These are phyloP conservation scores for Penicillium sp. DNA, from an alignment of 2,329 filamentous ascomycete species.

Conservation along the genomic window DNA sequence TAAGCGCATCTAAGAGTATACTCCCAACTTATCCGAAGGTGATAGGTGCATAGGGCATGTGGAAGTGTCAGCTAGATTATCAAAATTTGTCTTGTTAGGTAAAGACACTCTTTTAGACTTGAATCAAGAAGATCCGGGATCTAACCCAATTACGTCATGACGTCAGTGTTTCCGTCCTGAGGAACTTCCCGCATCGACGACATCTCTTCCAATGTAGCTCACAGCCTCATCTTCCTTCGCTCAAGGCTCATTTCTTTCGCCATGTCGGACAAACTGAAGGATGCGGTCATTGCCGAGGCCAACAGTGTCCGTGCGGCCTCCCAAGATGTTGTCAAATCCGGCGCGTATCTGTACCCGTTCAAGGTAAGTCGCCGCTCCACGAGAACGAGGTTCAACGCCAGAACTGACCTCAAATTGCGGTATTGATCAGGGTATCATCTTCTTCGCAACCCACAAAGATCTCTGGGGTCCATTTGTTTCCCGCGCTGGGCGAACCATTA, in stretches of 20 bases:
- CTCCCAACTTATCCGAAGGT: no score
- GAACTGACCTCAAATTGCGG: background rate
- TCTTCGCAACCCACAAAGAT: constrained; percentile 56
- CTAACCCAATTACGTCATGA: background rate
- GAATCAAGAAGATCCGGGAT: background rate
- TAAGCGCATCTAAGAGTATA: no score
- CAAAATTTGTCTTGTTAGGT: no score
- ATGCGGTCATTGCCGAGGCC: constrained; percentile 66
- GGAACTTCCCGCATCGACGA: background rate
- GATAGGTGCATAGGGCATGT: no score
- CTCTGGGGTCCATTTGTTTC: constrained; percentile 60
- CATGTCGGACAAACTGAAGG: constrained; percentile 54
- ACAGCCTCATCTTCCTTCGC: background rate
- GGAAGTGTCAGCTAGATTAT: no score
- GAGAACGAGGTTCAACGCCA: background rate
- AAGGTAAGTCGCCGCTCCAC: constrained; percentile 47
- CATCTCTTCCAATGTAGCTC: background rate
- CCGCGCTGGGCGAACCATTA: constrained; percentile 61
- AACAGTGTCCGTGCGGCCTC: constrained; percentile 63
- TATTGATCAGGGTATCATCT: constrained; percentile 55
- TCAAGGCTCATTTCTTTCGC: background rate
- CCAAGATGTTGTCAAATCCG: constrained; percentile 68
- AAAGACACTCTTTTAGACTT: no score
- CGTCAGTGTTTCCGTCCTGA: background rate
- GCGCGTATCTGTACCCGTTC: constrained; percentile 82